These are phyloP conservation scores for Teratosphaeria gauchensis DNA, from an alignment of 2,329 filamentous ascomycete species.

Conservation along the genomic window DNA sequence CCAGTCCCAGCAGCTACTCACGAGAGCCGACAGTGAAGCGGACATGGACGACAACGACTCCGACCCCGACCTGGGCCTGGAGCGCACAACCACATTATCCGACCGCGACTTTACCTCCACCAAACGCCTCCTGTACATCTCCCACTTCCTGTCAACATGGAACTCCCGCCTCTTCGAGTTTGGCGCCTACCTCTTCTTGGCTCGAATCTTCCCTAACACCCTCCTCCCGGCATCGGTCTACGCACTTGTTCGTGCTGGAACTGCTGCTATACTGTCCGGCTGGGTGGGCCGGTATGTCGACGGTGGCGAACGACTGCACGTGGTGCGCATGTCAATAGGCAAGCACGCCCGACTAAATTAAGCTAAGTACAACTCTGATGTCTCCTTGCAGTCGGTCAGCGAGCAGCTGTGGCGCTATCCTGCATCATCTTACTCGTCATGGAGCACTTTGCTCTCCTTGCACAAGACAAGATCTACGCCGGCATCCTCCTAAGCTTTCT, in stretches of 20 bases:
- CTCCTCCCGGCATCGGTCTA: conserved; percentile 61
- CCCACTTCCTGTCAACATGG: conserved; percentile 41
- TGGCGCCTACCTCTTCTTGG: conserved; percentile 40
- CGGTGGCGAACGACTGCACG: conserved; percentile 29
- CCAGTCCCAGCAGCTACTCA: not conserved
- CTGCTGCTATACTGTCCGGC: conserved; percentile 51
- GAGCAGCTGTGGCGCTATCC: conserved; percentile 17
- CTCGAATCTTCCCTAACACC: conserved; percentile 40
- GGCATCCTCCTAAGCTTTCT: conserved; percentile 23
- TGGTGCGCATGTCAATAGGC: conserved; percentile 32
- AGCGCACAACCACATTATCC: not conserved
- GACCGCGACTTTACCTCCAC: not conserved
- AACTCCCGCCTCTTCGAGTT: conserved; percentile 42
- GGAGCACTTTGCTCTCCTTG: conserved; percentile 1
- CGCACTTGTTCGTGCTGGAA: conserved; percentile 49
- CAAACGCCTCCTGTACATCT: conserved; percentile 29
- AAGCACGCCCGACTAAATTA: conserved; percentile 3
- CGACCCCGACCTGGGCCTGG: not conserved
- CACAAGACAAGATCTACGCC: conserved; percentile 1
- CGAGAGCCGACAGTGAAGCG: not conserved
- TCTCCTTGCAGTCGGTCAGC: conserved; percentile 15
- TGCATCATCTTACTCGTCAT: conserved; percentile 12
- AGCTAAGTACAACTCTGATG: conserved; percentile 2
- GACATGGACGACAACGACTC: not conserved
- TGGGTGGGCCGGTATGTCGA: conserved; percentile 53